Conservation (phyloP, 176 grass and related monocot species). For the Poa pratensis region DNA sequence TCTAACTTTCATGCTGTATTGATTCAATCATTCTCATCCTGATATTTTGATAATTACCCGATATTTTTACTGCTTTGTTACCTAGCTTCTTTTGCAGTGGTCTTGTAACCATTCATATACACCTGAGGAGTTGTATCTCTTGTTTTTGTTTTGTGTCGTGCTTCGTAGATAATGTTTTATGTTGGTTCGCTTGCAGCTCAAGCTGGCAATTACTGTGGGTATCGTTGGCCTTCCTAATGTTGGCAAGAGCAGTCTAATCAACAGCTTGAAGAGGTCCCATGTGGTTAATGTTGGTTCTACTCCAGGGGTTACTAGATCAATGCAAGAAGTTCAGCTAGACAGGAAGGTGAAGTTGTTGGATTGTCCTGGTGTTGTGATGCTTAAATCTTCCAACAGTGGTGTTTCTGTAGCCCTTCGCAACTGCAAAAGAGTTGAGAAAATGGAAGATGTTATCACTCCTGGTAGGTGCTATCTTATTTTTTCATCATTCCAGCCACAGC, state of each 20-base stretch:
- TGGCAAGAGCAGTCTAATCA: slow-evolving; percentile 96
- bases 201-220: slow-evolving; percentile 91
- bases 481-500: neutral
- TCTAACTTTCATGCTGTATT: slow-evolving; percentile 5
- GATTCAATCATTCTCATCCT: neutral
- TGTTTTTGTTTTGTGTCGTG: neutral
- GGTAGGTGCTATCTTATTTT: slow-evolving; percentile 48
- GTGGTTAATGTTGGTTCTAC: slow-evolving; percentile 93
- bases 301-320: slow-evolving; percentile 89
- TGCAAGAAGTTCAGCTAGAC: slow-evolving; percentile 96
- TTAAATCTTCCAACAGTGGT: slow-evolving; percentile 69
- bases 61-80: neutral
- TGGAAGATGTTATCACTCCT: slow-evolving; percentile 86
- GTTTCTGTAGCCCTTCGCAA: slow-evolving; percentile 84
- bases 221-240: slow-evolving; percentile 98
- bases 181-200: slow-evolving; percentile 61
- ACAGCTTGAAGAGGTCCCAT: slow-evolving; percentile 93
- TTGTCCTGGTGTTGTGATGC: slow-evolving; percentile 97
- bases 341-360: slow-evolving; percentile 96
- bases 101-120: neutral
- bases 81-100: neutral
- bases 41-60: neutral
- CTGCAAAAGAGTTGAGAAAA: slow-evolving; percentile 94
- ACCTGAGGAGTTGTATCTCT: neutral
- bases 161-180: slow-evolving; percentile 11